A percentile compares a stretch with the other conserved stretches of the same genome.
Conservation (phyloP, 2,329 filamentous ascomycete species). For the Xylaria sp. region DNA sequence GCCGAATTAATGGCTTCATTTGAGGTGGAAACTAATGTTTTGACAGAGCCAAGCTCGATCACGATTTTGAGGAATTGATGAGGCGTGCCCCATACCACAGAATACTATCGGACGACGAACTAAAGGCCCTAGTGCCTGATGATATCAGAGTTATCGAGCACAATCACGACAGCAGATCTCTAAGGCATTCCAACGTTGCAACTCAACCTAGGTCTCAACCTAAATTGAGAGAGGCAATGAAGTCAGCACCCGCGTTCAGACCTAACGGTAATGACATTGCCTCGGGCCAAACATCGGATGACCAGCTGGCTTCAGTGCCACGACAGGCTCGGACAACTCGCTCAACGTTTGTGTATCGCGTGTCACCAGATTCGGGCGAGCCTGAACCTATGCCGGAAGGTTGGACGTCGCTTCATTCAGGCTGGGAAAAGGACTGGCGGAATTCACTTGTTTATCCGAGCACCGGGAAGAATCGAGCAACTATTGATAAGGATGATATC, state of each 20-base stretch:
- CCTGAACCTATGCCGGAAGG: constrained; percentile 42
- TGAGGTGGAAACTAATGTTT: constrained; percentile 22
- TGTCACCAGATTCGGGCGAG: constrained; percentile 31
- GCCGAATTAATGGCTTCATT: background rate
- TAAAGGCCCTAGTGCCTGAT: constrained; percentile 24
- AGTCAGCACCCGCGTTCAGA: constrained; percentile 2
- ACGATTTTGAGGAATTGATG: constrained; percentile 33
- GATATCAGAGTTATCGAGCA: constrained; percentile 45
- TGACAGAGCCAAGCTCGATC: constrained; percentile 38
- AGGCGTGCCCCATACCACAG: constrained; percentile 23
- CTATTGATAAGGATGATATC: constrained; percentile 78
- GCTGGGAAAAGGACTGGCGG: constrained; percentile 65
- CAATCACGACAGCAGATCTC: constrained; percentile 31
- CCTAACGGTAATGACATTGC: constrained; percentile 13
- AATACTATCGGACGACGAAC: constrained; percentile 27
- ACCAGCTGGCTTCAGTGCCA: constrained; percentile 9
- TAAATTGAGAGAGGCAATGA: constrained; percentile 45
- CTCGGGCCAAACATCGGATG: constrained; percentile 22
- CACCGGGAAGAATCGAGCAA: constrained; percentile 69
- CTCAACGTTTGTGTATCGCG: constrained; percentile 36
- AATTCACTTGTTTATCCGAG: constrained; percentile 71
- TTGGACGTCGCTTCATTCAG: constrained; percentile 64
- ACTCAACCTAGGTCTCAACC: constrained; percentile 5
- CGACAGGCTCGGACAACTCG: constrained; percentile 40
- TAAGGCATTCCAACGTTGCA: background rate